Evolutionary conservation across 2,329 filamentous ascomycete genomes (phyloP), one percentile per base, ranked within the genome.

Genomic region (Neonectria faginata): DNA sequence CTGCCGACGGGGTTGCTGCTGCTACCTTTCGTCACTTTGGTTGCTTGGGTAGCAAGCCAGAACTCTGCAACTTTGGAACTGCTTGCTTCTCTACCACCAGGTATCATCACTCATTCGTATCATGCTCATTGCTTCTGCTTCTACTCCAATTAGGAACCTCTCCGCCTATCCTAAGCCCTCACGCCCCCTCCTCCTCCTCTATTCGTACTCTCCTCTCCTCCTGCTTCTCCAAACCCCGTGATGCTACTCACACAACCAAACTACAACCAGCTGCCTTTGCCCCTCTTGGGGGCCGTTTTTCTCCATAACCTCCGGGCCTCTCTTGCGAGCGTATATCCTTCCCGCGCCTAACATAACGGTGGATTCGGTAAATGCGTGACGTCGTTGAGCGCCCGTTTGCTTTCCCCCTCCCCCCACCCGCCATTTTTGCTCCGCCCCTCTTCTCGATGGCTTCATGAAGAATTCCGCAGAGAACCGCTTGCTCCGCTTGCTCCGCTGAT

Each of bases 391-490:
- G 20, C 20, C 20, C 42, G 20, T 22, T 45, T 25, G 42, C 14
- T 14, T 31, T 11, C 27, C 27, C 47, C 10, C 47, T 29, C 27
- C n/a, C 22, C 25, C 27, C 47, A n/a, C 39, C 25, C 16, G 14
- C 16, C 25, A 10, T 3, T n/a, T n/a, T 9, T 50, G 33, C 48
- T 16, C 33, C 57, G 36, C 33, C 36, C 18, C 27, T 31, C 48
- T 59, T 59, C 57, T 59, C 48, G 57, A 60, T 60, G 48, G 18
- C 57, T 60, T 60, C 57, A 11, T 45, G 27, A 53, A 59, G 25
- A 59, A 44, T 52, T 59, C 57, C 18, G 39, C 57, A 18, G 22
- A 27, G n/a, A 41, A n/a, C 42, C 48, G 50, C 55, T 27, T 27
- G 31, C 25, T 20, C 42, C 48, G 50, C 55, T 27, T 27, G 31